A percentile compares a stretch with the other conserved stretches of the same genome.
These are phyloP conservation scores for Dryadomyces sulphureus DNA, from an alignment of 2,329 filamentous ascomycete genomes.

Conservation along the genomic window DNA sequence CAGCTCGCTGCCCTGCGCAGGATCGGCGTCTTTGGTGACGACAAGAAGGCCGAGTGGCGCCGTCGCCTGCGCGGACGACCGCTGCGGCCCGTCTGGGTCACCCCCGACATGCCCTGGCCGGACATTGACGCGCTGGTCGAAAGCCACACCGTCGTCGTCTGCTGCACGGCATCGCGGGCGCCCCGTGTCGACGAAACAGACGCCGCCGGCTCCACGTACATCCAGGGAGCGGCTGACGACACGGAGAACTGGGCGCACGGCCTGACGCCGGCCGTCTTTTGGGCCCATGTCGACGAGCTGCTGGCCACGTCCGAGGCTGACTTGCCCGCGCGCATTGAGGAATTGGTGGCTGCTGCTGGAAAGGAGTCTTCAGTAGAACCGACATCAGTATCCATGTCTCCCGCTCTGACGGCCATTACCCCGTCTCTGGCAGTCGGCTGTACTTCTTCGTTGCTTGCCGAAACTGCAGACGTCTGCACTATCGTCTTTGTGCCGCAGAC, in stretches of 20 bases:
- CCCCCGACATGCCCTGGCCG: conserved; percentile 18
- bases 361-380: too few species aligned
- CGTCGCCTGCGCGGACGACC: conserved; percentile 50
- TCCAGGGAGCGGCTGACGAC: conserved; percentile 91
- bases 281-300: conserved; percentile 49
- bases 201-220: conserved; percentile 75
- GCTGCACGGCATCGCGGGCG: conserved; percentile 73
- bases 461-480: conserved; percentile 8
- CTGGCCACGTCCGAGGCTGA: conserved; percentile 52
- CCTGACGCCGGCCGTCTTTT: conserved; percentile 67
- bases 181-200: conserved; percentile 36
- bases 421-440: conserved; percentile 1
- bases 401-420: neutral
- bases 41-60: conserved; percentile 21
- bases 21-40: conserved; percentile 42
- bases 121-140: conserved; percentile 18
- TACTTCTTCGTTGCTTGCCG: neutral
- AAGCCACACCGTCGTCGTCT: conserved; percentile 58
- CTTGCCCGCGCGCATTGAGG: conserved; percentile 32
- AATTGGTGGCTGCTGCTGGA: conserved; percentile 22
- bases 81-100: conserved; percentile 67
- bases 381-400: neutral
- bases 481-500: conserved; percentile 27
- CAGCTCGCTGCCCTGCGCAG: conserved; percentile 37
- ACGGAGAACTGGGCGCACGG: conserved; percentile 84